Conservation (phyloP, 2,329 filamentous ascomycete genomes). For the Endocalyx cinctus region DNA sequence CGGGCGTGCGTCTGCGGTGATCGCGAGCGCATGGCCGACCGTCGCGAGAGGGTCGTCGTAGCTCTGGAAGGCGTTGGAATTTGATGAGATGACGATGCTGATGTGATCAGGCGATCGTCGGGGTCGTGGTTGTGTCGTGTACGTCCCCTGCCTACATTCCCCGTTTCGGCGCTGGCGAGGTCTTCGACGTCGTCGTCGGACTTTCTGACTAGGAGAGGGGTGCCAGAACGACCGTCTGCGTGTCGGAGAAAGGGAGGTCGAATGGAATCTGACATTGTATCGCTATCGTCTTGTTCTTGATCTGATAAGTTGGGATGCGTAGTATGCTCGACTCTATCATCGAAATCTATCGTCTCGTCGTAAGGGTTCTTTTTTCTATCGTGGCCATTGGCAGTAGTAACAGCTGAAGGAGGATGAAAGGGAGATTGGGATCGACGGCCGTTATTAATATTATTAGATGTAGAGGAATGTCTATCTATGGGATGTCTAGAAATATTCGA, state of each 20-base stretch:
- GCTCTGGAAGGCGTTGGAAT: conserved; percentile 30
- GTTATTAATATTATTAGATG: no score
- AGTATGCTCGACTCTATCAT: no score
- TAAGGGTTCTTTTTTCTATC: conserved; percentile 7
- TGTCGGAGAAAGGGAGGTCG: conserved; percentile 43
- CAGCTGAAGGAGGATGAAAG: no score
- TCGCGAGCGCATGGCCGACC: conserved; percentile 70
- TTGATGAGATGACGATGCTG: no score
- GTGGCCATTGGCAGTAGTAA: no score
- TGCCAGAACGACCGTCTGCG: conserved; percentile 39
- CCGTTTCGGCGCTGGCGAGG: no score
- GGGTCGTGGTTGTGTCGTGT: conserved; percentile 19
- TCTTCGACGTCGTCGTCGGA: conserved; percentile 23
- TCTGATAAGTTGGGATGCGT: no score
- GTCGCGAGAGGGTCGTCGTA: conserved; percentile 41
- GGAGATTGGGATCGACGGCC: no score
- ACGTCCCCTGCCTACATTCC: no score
- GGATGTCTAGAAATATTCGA: no score
- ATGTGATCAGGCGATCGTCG: no score
- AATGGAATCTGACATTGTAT: conserved; percentile 33
- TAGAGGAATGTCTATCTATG: no score
- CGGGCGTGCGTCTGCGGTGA: conserved; percentile 65
- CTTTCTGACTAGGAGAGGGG: conserved; percentile 38
- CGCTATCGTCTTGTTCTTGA: conserved; percentile 29
- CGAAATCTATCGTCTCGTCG: conserved; percentile 13